Conservation (phyloP, 78 protist species). For the Polysphondylium violaceum region DNA sequence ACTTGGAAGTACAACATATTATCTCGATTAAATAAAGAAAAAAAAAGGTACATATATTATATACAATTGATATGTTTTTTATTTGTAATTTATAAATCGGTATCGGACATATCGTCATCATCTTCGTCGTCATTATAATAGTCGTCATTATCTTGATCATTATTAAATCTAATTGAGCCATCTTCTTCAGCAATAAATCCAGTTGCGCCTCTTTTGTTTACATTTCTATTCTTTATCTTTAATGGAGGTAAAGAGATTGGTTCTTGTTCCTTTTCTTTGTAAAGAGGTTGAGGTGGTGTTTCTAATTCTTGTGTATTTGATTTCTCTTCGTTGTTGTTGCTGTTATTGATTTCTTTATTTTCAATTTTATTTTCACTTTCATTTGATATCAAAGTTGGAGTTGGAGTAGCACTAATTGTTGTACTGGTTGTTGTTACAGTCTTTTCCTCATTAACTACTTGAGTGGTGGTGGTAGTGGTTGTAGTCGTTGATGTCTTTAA, state of each 20-base stretch:
- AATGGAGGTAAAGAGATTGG: constrained; percentile 20
- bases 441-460: neutral
- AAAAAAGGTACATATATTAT: too few relatives aligned
- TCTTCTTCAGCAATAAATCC: constrained; percentile 66
- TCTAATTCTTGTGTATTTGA: neutral
- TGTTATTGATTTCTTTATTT: constrained; percentile 2
- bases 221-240: constrained; percentile 3
- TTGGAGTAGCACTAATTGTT: too few relatives aligned
- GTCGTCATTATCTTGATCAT: constrained; percentile 11
- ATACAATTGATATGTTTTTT: too few relatives aligned
- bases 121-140: constrained; percentile 1
- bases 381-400: neutral
- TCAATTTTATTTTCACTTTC: neutral
- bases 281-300: neutral
- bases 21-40: too few relatives aligned
- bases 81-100: too few relatives aligned
- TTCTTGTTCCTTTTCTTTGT: constrained; percentile 2
- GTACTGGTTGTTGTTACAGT: too few relatives aligned
- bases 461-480: neutral
- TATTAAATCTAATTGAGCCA: constrained; percentile 52
- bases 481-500: neutral
- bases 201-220: neutral
- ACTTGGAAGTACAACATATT: too few relatives aligned
- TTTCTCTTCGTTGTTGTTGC: neutral
- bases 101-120: constrained; percentile 20